Percentiles rank a stretch among this genome's conserved stretches.
Evolutionary conservation across 2,329 filamentous ascomycete genomes (phyloP).

Genomic region (Cryphonectria carpinicola): DNA sequence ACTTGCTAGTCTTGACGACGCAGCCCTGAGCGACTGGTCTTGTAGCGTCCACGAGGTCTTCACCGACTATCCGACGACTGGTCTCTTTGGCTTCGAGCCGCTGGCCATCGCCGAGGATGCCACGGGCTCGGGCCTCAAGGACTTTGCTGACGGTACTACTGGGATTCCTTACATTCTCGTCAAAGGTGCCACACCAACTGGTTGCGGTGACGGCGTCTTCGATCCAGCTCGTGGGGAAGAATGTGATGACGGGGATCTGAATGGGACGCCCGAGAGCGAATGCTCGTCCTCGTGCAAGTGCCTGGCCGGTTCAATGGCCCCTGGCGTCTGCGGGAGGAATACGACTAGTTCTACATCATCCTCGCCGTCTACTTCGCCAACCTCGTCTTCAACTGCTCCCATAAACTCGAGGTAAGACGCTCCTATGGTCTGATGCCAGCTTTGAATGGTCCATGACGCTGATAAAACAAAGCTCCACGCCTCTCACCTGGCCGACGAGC

Average conservation of each 20-base stretch:
- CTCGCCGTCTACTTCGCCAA: conserved; percentile 21
- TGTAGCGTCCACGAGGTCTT: conserved; percentile 49
- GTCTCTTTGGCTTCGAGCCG: conserved; percentile 42
- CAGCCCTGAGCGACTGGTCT: conserved; percentile 45
- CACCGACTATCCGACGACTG: conserved; percentile 41
- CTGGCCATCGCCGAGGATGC: conserved; percentile 45
- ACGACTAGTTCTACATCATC: conserved; percentile 27
- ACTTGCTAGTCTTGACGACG: conserved; percentile 41
- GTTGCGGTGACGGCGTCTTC: conserved; percentile 45
- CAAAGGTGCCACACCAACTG: conserved; percentile 44
- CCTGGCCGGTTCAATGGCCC: conserved; percentile 35
- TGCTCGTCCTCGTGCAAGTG: conserved; percentile 47
- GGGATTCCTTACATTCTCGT: conserved; percentile 49
- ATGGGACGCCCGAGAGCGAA: conserved; percentile 39
- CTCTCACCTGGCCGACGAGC: conserved; percentile 6
- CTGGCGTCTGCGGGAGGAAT: conserved; percentile 33
- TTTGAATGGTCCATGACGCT: neutral
- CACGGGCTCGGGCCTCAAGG: conserved; percentile 39
- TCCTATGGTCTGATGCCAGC: neutral
- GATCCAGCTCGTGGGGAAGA: conserved; percentile 42
- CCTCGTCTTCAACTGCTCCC: neutral
- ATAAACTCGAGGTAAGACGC: conserved; percentile 10
- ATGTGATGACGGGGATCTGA: conserved; percentile 43
- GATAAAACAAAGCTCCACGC: neutral
- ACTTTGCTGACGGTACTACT: conserved; percentile 41